A percentile compares a stretch with the other conserved stretches of the same genome.
phyloP scores from a whole-genome alignment of 2,329 filamentous ascomycete species.

The Phyllosticta citribraziliensis region DNA sequence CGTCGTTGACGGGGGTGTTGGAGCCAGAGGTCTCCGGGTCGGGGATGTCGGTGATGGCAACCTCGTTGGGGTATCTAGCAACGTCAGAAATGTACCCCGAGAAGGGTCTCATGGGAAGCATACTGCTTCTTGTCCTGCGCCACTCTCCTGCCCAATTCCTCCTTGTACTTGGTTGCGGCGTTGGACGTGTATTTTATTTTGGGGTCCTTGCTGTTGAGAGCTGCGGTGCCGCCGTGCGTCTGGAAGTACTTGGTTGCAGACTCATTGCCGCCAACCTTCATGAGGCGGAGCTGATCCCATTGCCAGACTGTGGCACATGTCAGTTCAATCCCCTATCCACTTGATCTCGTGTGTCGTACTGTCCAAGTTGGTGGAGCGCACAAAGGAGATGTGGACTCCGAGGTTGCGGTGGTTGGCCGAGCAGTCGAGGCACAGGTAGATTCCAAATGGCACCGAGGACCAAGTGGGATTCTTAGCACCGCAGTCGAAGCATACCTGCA shows the following conservation, averaged over 20 bases:
- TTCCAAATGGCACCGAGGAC: slow-evolving; percentile 94
- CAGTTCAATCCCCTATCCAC: slow-evolving; percentile 41
- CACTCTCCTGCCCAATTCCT: slow-evolving; percentile 80
- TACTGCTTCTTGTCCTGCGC: slow-evolving; percentile 78
- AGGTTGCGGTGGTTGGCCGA: slow-evolving; percentile 95
- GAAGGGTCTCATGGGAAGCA: slow-evolving; percentile 22
- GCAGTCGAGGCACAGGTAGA: slow-evolving; percentile 97
- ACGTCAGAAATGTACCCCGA: slow-evolving; percentile 15
- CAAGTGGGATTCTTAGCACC: slow-evolving; percentile 95
- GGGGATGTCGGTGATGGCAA: slow-evolving; percentile 67
- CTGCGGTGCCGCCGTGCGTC: slow-evolving; percentile 86
- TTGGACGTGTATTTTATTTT: slow-evolving; percentile 95
- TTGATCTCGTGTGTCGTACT: slow-evolving; percentile 50
- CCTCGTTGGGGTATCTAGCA: slow-evolving; percentile 68
- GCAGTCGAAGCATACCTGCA: slow-evolving; percentile 94
- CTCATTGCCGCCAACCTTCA: slow-evolving; percentile 98
- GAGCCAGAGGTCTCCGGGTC: slow-evolving; percentile 51
- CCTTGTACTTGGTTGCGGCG: slow-evolving; percentile 95
- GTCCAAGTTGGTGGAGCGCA: slow-evolving; percentile 95
- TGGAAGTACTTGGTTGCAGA: slow-evolving; percentile 98
- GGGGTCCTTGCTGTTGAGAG: slow-evolving; percentile 88
- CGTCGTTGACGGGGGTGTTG: slow-evolving; percentile 71
- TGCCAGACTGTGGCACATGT: slow-evolving; percentile 56
- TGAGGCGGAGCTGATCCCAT: slow-evolving; percentile 94
- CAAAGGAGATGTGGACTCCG: slow-evolving; percentile 97